A percentile compares a stretch with the other conserved stretches of the same genome.
These are phyloP conservation scores for Astraeus odoratus DNA, from an alignment of 768 basidiomycete species.

Conservation along the genomic window DNA sequence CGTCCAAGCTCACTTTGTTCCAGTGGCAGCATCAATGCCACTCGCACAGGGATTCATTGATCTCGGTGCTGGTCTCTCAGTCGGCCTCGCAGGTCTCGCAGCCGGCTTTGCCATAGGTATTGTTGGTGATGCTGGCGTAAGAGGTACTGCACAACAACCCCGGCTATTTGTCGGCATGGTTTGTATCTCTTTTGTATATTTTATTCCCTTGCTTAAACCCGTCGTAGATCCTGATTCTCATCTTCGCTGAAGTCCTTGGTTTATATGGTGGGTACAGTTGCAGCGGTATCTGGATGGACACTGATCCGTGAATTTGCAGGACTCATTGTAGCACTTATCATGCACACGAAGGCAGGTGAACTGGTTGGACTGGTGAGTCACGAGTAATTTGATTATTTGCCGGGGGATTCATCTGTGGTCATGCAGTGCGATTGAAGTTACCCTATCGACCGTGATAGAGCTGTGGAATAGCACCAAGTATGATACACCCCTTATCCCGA, in stretches of 20 bases:
- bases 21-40: constrained; percentile 74
- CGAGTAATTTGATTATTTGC: neutral
- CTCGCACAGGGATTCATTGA: constrained; percentile 92
- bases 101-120: constrained; percentile 98
- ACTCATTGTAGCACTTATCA: constrained; percentile 91
- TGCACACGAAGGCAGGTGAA: constrained; percentile 67
- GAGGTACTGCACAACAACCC: constrained; percentile 96
- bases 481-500: too few species aligned
- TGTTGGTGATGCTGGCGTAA: constrained; percentile 97
- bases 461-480: constrained; percentile 7
- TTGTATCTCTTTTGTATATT: constrained; percentile 17
- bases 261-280: constrained; percentile 77
- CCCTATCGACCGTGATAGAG: neutral
- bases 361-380: constrained; percentile 13
- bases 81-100: constrained; percentile 90
- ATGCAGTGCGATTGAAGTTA: constrained; percentile 18
- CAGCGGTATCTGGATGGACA: too few species aligned
- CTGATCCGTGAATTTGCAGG: constrained; percentile 29
- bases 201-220: neutral
- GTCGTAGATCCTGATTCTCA: constrained; percentile 87
- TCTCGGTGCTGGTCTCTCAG: constrained; percentile 88
- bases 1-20: neutral
- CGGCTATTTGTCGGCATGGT: constrained; percentile 93
- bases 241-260: constrained; percentile 92
- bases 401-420: neutral